A percentile compares a stretch with the other conserved stretches of the same genome.
Evolutionary conservation across 2,329 filamentous ascomycete species (phyloP).

Genomic region (Davidsoniella virescens): DNA sequence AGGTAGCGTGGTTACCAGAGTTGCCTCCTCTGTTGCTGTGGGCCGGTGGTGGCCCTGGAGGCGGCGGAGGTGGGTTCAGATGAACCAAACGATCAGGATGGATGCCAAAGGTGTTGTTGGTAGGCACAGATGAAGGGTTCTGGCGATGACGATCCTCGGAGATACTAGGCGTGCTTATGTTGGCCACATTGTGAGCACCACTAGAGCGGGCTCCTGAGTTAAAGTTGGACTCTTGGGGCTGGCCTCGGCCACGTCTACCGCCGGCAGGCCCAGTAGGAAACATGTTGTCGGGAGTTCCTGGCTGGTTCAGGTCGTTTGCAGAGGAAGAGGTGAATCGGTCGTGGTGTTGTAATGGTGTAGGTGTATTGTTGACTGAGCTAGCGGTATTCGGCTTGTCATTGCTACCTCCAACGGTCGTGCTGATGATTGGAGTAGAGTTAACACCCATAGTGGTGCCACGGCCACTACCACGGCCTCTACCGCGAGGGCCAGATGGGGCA

Average conservation of each 20-base stretch:
- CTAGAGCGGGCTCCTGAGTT: not conserved
- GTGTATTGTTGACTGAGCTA: not conserved
- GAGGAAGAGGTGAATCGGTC: constrained; percentile 6
- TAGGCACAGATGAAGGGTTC: not conserved
- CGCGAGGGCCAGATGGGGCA: constrained; percentile 18
- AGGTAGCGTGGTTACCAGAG: not conserved
- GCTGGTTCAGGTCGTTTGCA: not conserved
- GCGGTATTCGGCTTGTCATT: not conserved
- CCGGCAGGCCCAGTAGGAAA: constrained; percentile 6
- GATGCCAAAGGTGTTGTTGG: not conserved
- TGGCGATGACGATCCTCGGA: constrained; percentile 10
- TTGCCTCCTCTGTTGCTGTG: constrained; percentile 1
- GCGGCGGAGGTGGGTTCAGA: not conserved
- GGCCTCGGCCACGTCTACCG: constrained; percentile 4
- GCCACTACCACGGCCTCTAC: constrained; percentile 8
- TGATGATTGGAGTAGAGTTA: not conserved
- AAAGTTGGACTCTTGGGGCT: not conserved
- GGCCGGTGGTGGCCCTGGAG: not conserved
- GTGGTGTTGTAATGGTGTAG: constrained; percentile 4
- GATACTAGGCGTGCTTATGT: not conserved
- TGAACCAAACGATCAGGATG: constrained; percentile 10
- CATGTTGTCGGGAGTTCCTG: not conserved
- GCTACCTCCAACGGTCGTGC: not conserved
- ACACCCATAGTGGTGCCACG: constrained; percentile 1
- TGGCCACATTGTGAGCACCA: not conserved